phyloP scores from a whole-genome alignment of 1,139 yeast genomes.

The Arxiozyma bovina region DNA sequence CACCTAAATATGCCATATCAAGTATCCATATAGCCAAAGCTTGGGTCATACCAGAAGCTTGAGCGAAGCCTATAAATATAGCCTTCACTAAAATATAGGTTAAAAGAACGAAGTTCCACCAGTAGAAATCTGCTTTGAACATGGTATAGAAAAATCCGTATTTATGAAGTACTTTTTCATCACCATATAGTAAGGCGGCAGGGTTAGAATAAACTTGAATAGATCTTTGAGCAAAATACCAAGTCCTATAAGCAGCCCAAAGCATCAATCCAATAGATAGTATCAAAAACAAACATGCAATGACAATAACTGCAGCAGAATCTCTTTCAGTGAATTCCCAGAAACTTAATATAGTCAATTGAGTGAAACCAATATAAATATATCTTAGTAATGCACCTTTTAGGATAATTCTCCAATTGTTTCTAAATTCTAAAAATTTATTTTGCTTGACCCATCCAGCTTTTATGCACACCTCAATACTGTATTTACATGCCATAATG shows the following conservation, averaged over 20 bases:
- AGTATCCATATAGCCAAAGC: slow-evolving; percentile 55
- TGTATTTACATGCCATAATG: slow-evolving; percentile 42
- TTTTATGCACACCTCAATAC: slow-evolving; percentile 39
- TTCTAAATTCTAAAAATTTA: slow-evolving; percentile 43
- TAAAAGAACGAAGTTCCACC: slow-evolving; percentile 61
- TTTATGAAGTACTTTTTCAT: slow-evolving; percentile 51
- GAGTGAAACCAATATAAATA: slow-evolving; percentile 68
- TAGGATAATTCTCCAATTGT: slow-evolving; percentile 45
- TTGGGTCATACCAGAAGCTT: slow-evolving; percentile 61
- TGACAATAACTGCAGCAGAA: slow-evolving; percentile 66
- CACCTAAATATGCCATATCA: slow-evolving; percentile 54
- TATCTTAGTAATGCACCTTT: slow-evolving; percentile 66
- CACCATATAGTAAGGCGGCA: slow-evolving; percentile 71
- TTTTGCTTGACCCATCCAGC: slow-evolving; percentile 40
- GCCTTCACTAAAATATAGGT: slow-evolving; percentile 50
- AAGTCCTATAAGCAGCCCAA: slow-evolving; percentile 54
- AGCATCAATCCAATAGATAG: slow-evolving; percentile 47
- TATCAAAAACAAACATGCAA: slow-evolving; percentile 55
- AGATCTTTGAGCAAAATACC: slow-evolving; percentile 48
- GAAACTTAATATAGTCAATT: slow-evolving; percentile 55
- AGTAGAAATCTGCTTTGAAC: slow-evolving; percentile 64
- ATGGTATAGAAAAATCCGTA: slow-evolving; percentile 78
- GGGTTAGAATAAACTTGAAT: slow-evolving; percentile 52
- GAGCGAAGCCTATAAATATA: slow-evolving; percentile 59
- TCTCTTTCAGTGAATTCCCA: slow-evolving; percentile 69